Evolutionary conservation across 2,329 filamentous ascomycete species (phyloP).

Genomic region (Diaporthe sp.): DNA sequence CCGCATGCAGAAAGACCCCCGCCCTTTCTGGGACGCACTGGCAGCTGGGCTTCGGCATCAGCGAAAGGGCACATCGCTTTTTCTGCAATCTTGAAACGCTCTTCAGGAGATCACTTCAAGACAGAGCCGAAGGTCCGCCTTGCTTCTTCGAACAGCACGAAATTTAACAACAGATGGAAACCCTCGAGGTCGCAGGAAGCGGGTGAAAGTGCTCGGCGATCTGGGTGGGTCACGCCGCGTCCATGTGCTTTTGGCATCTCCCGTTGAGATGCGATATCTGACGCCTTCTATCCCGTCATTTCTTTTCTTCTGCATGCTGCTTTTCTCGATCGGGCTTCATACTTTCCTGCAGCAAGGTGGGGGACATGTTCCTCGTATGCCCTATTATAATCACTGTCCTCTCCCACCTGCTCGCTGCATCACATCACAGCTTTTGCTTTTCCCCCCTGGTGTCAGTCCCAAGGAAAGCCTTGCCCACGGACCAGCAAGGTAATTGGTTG

Average conservation of each 20-base stretch:
- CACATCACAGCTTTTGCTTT: constrained; percentile 25
- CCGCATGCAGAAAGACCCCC: constrained; percentile 18
- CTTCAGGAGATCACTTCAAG: neutral
- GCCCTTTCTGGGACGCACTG: neutral
- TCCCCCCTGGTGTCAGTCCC: neutral
- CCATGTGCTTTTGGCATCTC: constrained; percentile 22
- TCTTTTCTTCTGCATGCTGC: constrained; percentile 13
- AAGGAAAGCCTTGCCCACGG: constrained; percentile 5
- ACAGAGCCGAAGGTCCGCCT: neutral
- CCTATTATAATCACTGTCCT: constrained; percentile 11
- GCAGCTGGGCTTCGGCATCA: constrained; percentile 19
- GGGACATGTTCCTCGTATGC: constrained; percentile 19
- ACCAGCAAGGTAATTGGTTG: constrained; percentile 18
- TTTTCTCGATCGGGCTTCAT: constrained; percentile 14
- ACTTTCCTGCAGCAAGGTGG: neutral
- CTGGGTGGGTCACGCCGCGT: neutral
- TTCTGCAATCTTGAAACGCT: constrained; percentile 13
- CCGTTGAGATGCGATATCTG: constrained; percentile 20
- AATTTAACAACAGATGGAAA: neutral
- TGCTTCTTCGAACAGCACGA: constrained; percentile 1
- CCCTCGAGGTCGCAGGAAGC: neutral
- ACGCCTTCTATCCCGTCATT: neutral
- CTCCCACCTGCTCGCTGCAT: constrained; percentile 15
- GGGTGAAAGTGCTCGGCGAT: constrained; percentile 8
- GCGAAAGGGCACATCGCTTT: constrained; percentile 20